Base-by-base conservation (phyloP, 1,284 basidiomycete genomes). In the Pseudomicrostroma phylloplanum region DNA sequence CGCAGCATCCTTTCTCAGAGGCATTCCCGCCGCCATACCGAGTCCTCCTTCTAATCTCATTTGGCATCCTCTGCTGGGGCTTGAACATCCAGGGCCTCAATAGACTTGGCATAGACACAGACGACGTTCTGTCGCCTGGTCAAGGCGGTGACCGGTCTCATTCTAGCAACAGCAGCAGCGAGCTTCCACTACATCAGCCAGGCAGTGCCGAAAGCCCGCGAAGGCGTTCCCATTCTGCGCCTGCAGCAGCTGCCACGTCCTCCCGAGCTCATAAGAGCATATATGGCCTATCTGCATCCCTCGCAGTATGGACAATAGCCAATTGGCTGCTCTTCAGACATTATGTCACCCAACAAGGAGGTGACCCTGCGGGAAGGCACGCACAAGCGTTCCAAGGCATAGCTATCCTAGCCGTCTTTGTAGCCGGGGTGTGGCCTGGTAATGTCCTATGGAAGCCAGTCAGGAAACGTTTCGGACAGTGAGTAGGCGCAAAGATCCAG, bases 11-110 rank as follows among this genome's bases (percentile, higher is more conserved):
- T 21, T 78, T 78, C 55, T 72, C 72, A 11, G 68, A 65, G 15
- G 68, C 66, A 21, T 66, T 77, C 36, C 77, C 77, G 21, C 77
- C 74, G 9, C 71, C 74, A 3, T 76, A 76, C 56, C 70, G 77
- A 40, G 73, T 77, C 17, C 54, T 77, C 17, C 56, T 76, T n/a
- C 69, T 78, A 9, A 64, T 74, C 8, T 69, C 70, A 6, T 60
- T 73, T 9, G 73, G 74, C 2, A 54, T 78, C 42, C 60, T 72
- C 8, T 66, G 71, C 54, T 77, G 73, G 21, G 73, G 65, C 7
- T 57, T 65, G 43, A 72, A 74, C 54, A 58, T 76, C 6, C 40
- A 64, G 12, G 55, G 72, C 15, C 66, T 78, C 15, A 56, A 60
- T 11, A 8, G 41, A 6, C 70, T 76, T 40, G 72, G 71, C 19